These are phyloP conservation scores for Daldinia loculata DNA, from an alignment of 495 filamentous ascomycete genomes.

Conservation along the genomic window DNA sequence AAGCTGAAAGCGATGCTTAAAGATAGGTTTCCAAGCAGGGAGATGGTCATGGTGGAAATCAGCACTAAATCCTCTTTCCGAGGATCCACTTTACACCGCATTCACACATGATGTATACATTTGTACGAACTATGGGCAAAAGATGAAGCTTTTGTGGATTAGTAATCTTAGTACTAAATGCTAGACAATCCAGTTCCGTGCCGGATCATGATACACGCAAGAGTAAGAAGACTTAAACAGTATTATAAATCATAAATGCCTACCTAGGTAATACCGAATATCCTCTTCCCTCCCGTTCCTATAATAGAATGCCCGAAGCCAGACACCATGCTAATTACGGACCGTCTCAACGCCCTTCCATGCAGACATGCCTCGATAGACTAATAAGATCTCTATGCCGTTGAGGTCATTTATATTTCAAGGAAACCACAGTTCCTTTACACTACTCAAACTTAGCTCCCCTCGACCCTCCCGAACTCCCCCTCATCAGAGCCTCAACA, in stretches of 20 bases:
- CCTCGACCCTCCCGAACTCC: constrained; percentile 34
- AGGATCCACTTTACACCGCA: too few relatives aligned
- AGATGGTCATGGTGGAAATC: not conserved
- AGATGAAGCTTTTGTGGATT: not conserved
- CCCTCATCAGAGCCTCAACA: constrained; percentile 48
- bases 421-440: not conserved
- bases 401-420: not conserved
- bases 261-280: not conserved
- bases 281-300: not conserved
- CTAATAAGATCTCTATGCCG: not conserved
- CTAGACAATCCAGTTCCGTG: not conserved
- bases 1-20: not conserved
- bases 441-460: constrained; percentile 10
- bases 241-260: not conserved
- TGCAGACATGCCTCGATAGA: not conserved
- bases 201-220: too few relatives aligned
- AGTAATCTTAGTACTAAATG: not conserved
- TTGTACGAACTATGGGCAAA: too few relatives aligned
- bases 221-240: not conserved
- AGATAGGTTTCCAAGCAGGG: not conserved
- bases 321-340: not conserved
- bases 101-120: too few relatives aligned
- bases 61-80: too few relatives aligned
- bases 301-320: constrained; percentile 1
- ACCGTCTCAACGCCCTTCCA: constrained; percentile 15